phyloP scores from a whole-genome alignment of 768 basidiomycete species.

The Mycena latifolia region DNA sequence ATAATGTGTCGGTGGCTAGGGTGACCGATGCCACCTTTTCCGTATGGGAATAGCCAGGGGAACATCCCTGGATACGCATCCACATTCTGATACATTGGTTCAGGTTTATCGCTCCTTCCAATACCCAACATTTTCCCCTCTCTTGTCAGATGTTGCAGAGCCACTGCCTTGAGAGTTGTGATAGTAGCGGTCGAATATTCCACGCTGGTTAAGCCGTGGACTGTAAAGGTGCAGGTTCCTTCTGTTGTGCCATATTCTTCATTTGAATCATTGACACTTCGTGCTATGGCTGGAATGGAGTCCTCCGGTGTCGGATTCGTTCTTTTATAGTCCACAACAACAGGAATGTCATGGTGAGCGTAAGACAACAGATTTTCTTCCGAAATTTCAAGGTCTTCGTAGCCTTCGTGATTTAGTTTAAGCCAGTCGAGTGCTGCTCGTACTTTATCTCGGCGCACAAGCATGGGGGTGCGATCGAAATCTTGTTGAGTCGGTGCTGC shows the following conservation, averaged over 20 bases:
- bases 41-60: conserved; percentile 56
- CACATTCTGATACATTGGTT: conserved; percentile 47
- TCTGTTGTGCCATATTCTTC: background rate
- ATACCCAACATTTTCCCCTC: conserved; percentile 36
- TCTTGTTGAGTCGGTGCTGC: conserved; percentile 42
- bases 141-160: conserved; percentile 37
- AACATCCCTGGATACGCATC: conserved; percentile 51
- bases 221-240: conserved; percentile 23
- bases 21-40: conserved; percentile 45
- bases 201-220: conserved; percentile 50
- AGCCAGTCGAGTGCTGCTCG: conserved; percentile 48
- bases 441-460: conserved; percentile 44
- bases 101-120: conserved; percentile 32
- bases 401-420: conserved; percentile 47
- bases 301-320: conserved; percentile 3
- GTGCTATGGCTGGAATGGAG: background rate
- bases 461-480: conserved; percentile 43
- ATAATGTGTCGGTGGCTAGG: conserved; percentile 11
- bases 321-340: conserved; percentile 19
- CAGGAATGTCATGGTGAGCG: conserved; percentile 20
- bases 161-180: conserved; percentile 35
- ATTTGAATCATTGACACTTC: background rate
- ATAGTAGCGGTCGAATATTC: conserved; percentile 29
- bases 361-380: conserved; percentile 20
- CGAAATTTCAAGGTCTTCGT: conserved; percentile 44